Conservation (phyloP, 1,139 yeast species). For the Hansenula anomala region DNA sequence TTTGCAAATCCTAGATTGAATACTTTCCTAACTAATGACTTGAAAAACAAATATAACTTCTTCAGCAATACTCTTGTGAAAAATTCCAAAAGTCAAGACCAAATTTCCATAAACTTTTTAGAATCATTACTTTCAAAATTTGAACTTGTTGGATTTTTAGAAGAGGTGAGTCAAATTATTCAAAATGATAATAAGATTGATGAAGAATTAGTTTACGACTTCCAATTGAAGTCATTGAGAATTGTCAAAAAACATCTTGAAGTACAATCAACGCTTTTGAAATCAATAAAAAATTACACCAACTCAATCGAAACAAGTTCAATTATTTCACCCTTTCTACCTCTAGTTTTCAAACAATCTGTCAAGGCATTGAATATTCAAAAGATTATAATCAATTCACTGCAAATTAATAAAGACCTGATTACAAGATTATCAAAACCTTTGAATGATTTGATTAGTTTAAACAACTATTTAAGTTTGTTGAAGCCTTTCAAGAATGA, state of each 20-base stretch:
- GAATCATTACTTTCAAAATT: slow-evolving; percentile 27
- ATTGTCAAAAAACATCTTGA: slow-evolving; percentile 24
- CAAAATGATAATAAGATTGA: slow-evolving; percentile 11
- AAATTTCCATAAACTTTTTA: slow-evolving; percentile 20
- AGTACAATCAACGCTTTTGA: slow-evolving; percentile 8
- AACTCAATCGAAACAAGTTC: slow-evolving; percentile 15
- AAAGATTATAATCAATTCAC: slow-evolving; percentile 22
- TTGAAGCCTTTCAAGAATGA: slow-evolving; percentile 22
- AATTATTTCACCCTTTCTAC: slow-evolving; percentile 21
- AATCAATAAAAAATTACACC: slow-evolving; percentile 15
- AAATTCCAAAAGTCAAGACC: slow-evolving; percentile 2
- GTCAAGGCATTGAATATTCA: slow-evolving; percentile 19
- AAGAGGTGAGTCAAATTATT: slow-evolving; percentile 19
- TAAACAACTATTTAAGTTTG: slow-evolving; percentile 20
- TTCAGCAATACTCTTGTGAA: background rate
- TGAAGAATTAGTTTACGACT: slow-evolving; percentile 40
- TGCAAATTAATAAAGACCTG: slow-evolving; percentile 20
- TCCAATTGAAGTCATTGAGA: slow-evolving; percentile 42
- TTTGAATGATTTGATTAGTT: slow-evolving; percentile 22
- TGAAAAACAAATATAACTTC: slow-evolving; percentile 1
- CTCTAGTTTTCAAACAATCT: slow-evolving; percentile 23
- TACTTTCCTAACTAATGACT: background rate
- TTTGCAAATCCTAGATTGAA: background rate
- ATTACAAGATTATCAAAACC: slow-evolving; percentile 17
- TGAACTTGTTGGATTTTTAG: slow-evolving; percentile 29